Conservation (phyloP, 2,329 filamentous ascomycete genomes). For the Fusarium sp. region DNA sequence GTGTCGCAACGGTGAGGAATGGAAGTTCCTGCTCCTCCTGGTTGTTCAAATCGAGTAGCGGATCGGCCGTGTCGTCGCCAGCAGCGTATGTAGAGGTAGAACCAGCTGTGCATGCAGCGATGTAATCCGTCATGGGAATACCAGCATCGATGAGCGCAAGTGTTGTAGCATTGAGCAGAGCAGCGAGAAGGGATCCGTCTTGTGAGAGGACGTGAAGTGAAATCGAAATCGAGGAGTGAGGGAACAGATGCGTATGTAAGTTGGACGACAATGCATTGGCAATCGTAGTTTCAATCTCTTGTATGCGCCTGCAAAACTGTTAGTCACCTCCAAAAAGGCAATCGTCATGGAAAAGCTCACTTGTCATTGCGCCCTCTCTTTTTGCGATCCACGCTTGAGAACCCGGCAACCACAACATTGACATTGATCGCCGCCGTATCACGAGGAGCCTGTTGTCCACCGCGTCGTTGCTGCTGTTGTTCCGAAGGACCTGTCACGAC, state of each 20-base stretch:
- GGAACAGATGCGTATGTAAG: constrained; percentile 88
- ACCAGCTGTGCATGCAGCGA: constrained; percentile 88
- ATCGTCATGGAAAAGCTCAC: constrained; percentile 60
- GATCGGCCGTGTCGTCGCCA: constrained; percentile 78
- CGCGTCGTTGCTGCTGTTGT: constrained; percentile 54
- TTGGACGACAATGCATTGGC: constrained; percentile 80
- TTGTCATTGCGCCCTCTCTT: constrained; percentile 81
- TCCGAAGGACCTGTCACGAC: constrained; percentile 89
- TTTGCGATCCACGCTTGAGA: constrained; percentile 88
- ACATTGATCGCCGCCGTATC: constrained; percentile 74
- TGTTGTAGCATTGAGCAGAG: constrained; percentile 90
- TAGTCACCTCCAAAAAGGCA: not conserved
- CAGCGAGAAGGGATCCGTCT: constrained; percentile 90
- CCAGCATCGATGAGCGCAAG: constrained; percentile 94
- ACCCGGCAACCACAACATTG: constrained; percentile 86
- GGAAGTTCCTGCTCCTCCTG: constrained; percentile 90
- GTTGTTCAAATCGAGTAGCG: constrained; percentile 81
- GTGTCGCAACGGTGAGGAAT: constrained; percentile 85
- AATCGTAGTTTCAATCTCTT: constrained; percentile 85
- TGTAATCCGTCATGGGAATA: constrained; percentile 93
- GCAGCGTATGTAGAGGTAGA: constrained; percentile 75
- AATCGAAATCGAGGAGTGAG: constrained; percentile 85
- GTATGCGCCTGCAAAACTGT: constrained; percentile 70
- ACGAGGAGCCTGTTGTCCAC: constrained; percentile 60
- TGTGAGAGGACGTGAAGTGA: constrained; percentile 88